Evolutionary conservation across 768 basidiomycete species (phyloP), one percentile per base, ranked within the genome.

Genomic region (Hemileccinum rubropunctum): DNA sequence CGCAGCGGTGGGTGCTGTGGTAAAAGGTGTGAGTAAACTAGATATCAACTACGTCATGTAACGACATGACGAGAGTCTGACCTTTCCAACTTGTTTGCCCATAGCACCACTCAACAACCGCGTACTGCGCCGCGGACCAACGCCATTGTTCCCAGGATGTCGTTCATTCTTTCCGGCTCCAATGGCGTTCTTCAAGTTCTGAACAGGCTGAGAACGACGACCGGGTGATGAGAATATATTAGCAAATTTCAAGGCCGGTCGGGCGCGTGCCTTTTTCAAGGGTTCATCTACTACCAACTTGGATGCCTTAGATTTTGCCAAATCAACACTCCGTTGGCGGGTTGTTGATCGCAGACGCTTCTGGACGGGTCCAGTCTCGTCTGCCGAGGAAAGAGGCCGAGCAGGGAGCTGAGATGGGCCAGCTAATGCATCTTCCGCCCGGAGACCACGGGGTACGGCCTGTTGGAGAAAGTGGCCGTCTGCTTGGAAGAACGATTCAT

Each of bases 191-290:
- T 80, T 82, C 70, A 84, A 77, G 66, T 83, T 77, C 71, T 79
- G 77, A 68, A 79, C 74, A 66, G 81, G 77, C 84, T 88, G 85
- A 72, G 81, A 81, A 81, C 78, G 78, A 80, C 82, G 84, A 82
- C 80, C 79, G 72, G 81, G 80, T 74, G 83, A 86, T 87, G 86
- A 88, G 86, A 87, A 86, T 77, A 86, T 77, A 76, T 87, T 87
- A 86, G 82, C 78, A 84, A 86, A 81, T 75, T 80, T 83, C 80
- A 87, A 79, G 79, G 83, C 85, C 84, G 83, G 84, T 83, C 84
- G 86, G 78, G 82, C 82, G 84, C 86, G 82, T 88, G 84, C 88
- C 88, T 91, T 90, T 86, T 88, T 88, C 78, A 78, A 74, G 69
- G 82, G 80, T 70, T 86, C 84, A 72, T 85, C 84, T 61, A 76